phyloP scores from a whole-genome alignment of 129 eudicot genomes.

The Heracleum sosnowskyi region DNA sequence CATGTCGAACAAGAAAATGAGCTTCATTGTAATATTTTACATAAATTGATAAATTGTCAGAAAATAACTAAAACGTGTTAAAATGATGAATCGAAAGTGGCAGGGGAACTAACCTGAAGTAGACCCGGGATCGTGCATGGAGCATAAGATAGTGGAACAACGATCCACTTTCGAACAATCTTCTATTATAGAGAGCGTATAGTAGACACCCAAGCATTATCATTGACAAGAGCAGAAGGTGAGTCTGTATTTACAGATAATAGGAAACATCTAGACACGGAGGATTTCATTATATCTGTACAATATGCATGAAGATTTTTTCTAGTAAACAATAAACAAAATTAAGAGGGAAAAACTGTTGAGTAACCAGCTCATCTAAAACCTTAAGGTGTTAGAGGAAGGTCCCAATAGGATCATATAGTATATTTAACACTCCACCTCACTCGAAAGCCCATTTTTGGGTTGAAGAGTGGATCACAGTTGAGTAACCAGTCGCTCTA shows the following conservation, averaged over 20 bases:
- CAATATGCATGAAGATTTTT: background rate
- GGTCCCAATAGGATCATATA: no score
- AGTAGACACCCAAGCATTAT: slow-evolving; percentile 66
- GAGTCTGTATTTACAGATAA: slow-evolving; percentile 73
- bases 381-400: no score
- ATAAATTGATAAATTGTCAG: background rate
- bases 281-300: slow-evolving; percentile 92
- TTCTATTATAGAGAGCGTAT: slow-evolving; percentile 83
- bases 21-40: background rate
- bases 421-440: no score
- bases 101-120: slow-evolving; percentile 65
- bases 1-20: background rate
- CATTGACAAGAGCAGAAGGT: slow-evolving; percentile 64
- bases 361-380: no score
- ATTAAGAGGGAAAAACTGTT: background rate
- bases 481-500: no score
- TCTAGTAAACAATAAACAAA: background rate
- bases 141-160: slow-evolving; percentile 85
- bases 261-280: slow-evolving; percentile 83
- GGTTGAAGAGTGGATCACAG: no score
- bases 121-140: slow-evolving; percentile 98
- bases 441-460: no score
- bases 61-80: slow-evolving; percentile 2
- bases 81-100: background rate
- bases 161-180: slow-evolving; percentile 80